Percentiles rank a stretch among this genome's conserved stretches.
Evolutionary conservation across 1,139 yeast species (phyloP).

Genomic region (Pichia sp.): DNA sequence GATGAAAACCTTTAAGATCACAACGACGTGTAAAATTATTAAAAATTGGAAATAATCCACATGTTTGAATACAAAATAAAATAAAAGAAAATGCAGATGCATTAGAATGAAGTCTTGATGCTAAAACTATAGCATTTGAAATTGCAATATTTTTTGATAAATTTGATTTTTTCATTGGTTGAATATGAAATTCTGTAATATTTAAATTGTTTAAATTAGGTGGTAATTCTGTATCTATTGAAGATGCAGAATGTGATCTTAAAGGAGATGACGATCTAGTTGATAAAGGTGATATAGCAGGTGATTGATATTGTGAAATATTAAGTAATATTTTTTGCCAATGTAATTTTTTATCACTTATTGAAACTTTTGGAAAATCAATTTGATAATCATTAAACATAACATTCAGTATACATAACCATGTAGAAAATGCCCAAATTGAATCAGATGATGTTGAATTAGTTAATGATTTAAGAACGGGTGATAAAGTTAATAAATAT

Average conservation of each 20-base stretch:
- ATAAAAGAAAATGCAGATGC: constrained; percentile 78
- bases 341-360: constrained; percentile 15
- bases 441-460: constrained; percentile 89
- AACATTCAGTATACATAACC: constrained; percentile 65
- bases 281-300: constrained; percentile 3
- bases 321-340: constrained; percentile 12
- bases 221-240: no score
- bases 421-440: constrained; percentile 85
- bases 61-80: constrained; percentile 62
- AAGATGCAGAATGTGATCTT: neutral
- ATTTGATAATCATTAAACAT: constrained; percentile 62
- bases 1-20: constrained; percentile 32
- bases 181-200: constrained; percentile 10
- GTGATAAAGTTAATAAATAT: constrained; percentile 71
- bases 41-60: constrained; percentile 67
- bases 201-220: no score
- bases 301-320: neutral
- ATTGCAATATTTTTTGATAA: constrained; percentile 77
- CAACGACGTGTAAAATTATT: constrained; percentile 50
- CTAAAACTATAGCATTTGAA: constrained; percentile 82
- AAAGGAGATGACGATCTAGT: constrained; percentile 6
- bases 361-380: constrained; percentile 30
- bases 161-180: constrained; percentile 39
- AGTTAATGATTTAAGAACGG: constrained; percentile 83
- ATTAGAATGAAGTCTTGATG: constrained; percentile 73